Evolutionary conservation across 2,329 filamentous ascomycete genomes (phyloP).

Genomic region (Fusarium dlaminii): DNA sequence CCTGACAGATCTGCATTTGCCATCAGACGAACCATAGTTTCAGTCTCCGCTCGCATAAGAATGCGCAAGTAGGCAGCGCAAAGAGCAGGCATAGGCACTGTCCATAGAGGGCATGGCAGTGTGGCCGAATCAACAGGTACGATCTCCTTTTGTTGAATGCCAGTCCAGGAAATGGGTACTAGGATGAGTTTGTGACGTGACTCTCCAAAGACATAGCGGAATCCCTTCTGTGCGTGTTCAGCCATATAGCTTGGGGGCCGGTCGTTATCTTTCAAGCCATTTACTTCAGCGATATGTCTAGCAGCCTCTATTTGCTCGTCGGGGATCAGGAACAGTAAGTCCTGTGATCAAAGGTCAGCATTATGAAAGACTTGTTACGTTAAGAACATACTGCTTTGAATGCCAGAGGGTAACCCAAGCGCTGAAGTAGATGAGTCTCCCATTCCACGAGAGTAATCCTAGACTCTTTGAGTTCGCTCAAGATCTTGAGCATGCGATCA

Average conservation of each 20-base stretch:
- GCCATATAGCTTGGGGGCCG: neutral
- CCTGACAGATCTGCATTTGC: neutral
- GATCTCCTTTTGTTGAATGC: neutral
- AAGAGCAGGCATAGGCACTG: rapidly evolving
- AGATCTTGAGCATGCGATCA: neutral
- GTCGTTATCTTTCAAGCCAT: rapidly evolving
- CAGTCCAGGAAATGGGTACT: neutral
- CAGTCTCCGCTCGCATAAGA: rapidly evolving
- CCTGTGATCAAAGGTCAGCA: neutral
- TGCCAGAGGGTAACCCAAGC: rapidly evolving
- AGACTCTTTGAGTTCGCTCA: rapidly evolving
- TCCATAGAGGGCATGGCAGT: neutral
- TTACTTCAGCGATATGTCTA: rapidly evolving
- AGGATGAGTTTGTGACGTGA: neutral
- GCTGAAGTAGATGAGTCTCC: neutral
- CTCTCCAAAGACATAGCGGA: neutral
- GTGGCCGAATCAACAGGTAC: rapidly evolving
- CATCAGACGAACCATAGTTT: rapidly evolving
- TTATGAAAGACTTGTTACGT: rapidly evolving
- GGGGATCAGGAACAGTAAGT: neutral
- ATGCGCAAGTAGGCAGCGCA: neutral
- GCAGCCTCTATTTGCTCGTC: rapidly evolving
- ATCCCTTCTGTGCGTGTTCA: rapidly evolving
- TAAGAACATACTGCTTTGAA: rapidly evolving
- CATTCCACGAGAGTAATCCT: neutral